A percentile compares a stretch with the other conserved stretches of the same genome.
These are phyloP conservation scores for Jamesozyma gamospora DNA, from an alignment of 805 yeast genomes.

Conservation along the genomic window DNA sequence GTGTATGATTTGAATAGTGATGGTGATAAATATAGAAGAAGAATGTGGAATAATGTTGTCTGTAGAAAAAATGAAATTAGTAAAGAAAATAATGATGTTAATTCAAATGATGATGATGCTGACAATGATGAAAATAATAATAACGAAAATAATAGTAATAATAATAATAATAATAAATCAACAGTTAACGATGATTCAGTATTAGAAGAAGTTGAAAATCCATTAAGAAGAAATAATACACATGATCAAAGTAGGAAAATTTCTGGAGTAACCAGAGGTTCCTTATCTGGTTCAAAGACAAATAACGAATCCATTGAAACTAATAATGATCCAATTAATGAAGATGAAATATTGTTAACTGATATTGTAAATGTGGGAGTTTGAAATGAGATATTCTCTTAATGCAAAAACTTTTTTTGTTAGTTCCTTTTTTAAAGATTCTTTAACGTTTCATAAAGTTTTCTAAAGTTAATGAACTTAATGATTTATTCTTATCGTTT, in stretches of 20 bases:
- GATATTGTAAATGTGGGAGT: too few relatives aligned
- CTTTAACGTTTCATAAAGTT: slow-evolving; percentile 37
- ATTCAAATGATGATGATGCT: background rate
- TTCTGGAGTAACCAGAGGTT: slow-evolving; percentile 19
- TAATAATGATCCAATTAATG: background rate
- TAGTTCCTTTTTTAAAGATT: too few relatives aligned
- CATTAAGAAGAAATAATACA: slow-evolving; percentile 10
- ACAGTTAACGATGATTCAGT: slow-evolving; percentile 1
- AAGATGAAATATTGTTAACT: too few relatives aligned
- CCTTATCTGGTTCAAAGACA: slow-evolving; percentile 15
- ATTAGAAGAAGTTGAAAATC: slow-evolving; percentile 14
- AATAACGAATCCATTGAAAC: background rate
- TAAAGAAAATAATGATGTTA: background rate
- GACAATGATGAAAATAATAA: background rate
- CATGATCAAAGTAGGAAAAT: slow-evolving; percentile 3
- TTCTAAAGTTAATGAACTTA: slow-evolving; percentile 36
- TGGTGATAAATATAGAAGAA: slow-evolving; percentile 39
- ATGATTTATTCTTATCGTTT: slow-evolving; percentile 26
- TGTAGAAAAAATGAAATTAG: slow-evolving; percentile 11
- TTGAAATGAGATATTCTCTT: too few relatives aligned
- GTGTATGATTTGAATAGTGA: slow-evolving; percentile 51
- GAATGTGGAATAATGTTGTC: slow-evolving; percentile 53
- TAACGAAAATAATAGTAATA: background rate
- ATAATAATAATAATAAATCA: background rate
- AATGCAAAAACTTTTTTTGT: too few relatives aligned